A percentile compares a stretch with the other conserved stretches of the same genome.
These are phyloP conservation scores for Coemansia umbellata DNA, from an alignment of 192 early-diverging fungal genomes.

Conservation along the genomic window DNA sequence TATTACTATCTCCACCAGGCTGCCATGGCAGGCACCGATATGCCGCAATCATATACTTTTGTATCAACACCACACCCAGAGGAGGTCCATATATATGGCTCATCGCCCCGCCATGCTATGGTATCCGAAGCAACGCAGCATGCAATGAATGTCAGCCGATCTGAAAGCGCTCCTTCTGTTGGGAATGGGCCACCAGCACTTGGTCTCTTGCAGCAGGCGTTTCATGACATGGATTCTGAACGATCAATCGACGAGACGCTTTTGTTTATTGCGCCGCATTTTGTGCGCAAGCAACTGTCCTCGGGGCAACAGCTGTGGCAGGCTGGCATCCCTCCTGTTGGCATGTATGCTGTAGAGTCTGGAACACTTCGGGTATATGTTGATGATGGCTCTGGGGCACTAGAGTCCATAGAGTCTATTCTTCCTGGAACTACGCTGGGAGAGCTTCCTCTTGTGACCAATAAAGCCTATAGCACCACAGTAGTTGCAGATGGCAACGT, in stretches of 20 bases:
- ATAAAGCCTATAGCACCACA: constrained; percentile 52
- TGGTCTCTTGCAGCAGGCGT: constrained; percentile 57
- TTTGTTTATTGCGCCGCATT: constrained; percentile 58
- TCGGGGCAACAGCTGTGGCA: constrained; percentile 65
- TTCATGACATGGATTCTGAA: constrained; percentile 58
- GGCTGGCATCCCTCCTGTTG: constrained; percentile 55
- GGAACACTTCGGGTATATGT: constrained; percentile 63
- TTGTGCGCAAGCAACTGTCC: constrained; percentile 56
- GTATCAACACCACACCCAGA: constrained; percentile 28
- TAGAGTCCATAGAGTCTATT: constrained; percentile 69
- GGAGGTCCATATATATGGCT: constrained; percentile 26
- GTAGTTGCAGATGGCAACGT: constrained; percentile 62
- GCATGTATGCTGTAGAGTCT: constrained; percentile 72
- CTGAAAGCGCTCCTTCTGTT: neutral
- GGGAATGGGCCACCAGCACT: constrained; percentile 36
- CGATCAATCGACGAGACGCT: constrained; percentile 55
- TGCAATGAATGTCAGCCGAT: constrained; percentile 26
- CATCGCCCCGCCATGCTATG: constrained; percentile 41
- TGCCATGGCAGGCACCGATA: constrained; percentile 19
- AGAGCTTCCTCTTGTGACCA: constrained; percentile 77
- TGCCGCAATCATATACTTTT: constrained; percentile 31
- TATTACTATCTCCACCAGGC: constrained; percentile 66
- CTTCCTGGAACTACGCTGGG: constrained; percentile 90
- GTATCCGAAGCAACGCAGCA: constrained; percentile 38
- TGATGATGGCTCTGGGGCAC: constrained; percentile 29